phyloP scores from a whole-genome alignment of 768 basidiomycete genomes.

The Calocybe gangraenosa region DNA sequence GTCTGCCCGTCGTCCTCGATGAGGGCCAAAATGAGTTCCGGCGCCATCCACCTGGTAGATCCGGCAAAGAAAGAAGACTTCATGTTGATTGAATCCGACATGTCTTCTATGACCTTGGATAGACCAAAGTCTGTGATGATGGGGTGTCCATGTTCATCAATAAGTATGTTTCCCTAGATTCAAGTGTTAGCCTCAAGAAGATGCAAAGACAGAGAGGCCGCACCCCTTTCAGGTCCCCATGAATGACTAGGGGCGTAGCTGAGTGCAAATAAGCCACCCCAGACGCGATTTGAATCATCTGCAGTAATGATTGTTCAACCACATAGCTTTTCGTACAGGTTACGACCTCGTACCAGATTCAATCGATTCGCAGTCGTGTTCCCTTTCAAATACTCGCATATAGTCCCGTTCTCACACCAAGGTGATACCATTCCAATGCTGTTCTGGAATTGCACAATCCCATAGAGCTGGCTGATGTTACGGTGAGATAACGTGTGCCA shows the following conservation, averaged over 20 bases:
- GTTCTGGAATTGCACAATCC: slow-evolving; percentile 45
- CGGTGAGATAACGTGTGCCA: slow-evolving; percentile 56
- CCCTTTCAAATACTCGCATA: slow-evolving; percentile 43
- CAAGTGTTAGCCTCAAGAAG: background rate
- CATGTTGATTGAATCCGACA: slow-evolving; percentile 33
- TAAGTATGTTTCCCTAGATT: slow-evolving; percentile 52
- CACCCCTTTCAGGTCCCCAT: slow-evolving; percentile 62
- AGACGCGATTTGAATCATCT: slow-evolving; percentile 54
- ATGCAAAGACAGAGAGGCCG: background rate
- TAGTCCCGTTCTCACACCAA: slow-evolving; percentile 59
- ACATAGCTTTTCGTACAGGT: no score
- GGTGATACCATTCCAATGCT: slow-evolving; percentile 63
- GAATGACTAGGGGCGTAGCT: slow-evolving; percentile 49
- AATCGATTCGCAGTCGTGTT: slow-evolving; percentile 40
- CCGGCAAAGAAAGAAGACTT: slow-evolving; percentile 43
- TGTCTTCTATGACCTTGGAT: slow-evolving; percentile 53
- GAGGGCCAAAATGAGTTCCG: slow-evolving; percentile 49
- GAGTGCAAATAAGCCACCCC: slow-evolving; percentile 57
- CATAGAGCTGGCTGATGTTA: slow-evolving; percentile 52
- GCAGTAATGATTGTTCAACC: background rate
- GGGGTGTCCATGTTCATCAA: slow-evolving; percentile 46
- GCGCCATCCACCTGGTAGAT: slow-evolving; percentile 53
- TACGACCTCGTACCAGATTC: slow-evolving; percentile 37
- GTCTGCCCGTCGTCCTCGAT: slow-evolving; percentile 39
- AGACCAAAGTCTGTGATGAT: slow-evolving; percentile 63